Evolutionary conservation across 2,329 filamentous ascomycete genomes (phyloP), one percentile per base, ranked within the genome.

Genomic region (Dothideomycetes sp.): DNA sequence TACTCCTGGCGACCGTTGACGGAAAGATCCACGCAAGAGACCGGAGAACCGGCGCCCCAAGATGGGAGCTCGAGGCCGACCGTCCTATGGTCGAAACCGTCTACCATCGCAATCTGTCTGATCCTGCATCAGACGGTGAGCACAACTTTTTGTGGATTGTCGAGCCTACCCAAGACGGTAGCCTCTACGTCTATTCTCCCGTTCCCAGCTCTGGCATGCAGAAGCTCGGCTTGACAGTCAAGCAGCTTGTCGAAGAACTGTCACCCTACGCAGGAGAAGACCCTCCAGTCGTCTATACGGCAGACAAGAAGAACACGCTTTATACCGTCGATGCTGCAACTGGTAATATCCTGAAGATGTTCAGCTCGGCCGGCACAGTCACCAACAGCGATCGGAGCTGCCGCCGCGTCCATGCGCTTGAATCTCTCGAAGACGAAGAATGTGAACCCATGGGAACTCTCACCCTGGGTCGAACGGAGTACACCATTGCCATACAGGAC

Each of bases 1-100:
- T 96, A 70, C 85, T 98, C 73, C 74, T 98, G 83, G 89, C 91
- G 84, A 96, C 91, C 76, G 84, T 96, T 78, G 88, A 96, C 73
- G 91, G 91, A 73, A 84, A 86, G 62, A 78, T 96, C 57, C 84
- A 94, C 68, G 88, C 89, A 61, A 80, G 80, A 63, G 86, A 95
- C 68, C 78, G 91, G 56, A 83, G 81, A 60, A 91, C 83, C 38
- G 91, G 91, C 53, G 74, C 80, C 48, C 74, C 82, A 53, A 82
- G 80, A 59, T 96, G 91, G 91, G 81, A 83, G 56, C 73, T 94
- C 47, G 78, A 86, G 62, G 78, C 83, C 46, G 83, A 86, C 52
- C 78, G 82, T 53, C 85, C 89, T 51, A 88, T 94, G 77, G 81
- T 96, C 47, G 84, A 95, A 64, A 94, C 86, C 32, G 79, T 76